Evolutionary conservation across 2,329 filamentous ascomycete genomes (phyloP), one percentile per base, ranked within the genome.

Genomic region (Cadophora sp.): DNA sequence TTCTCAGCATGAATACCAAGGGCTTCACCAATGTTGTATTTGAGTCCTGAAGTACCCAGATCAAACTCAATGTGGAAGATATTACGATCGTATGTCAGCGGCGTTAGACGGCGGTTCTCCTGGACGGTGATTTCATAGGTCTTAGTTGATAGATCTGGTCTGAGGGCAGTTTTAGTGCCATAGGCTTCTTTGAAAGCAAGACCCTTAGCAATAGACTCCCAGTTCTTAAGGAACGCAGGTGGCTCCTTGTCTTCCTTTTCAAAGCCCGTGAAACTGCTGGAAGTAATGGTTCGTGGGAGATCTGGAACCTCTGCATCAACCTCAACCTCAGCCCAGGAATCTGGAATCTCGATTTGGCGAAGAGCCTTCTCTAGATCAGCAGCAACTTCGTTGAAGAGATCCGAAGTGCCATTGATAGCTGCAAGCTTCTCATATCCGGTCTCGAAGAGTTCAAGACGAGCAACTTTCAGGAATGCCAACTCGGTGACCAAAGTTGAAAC

Each of bases 21-120:
- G 56, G 96, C 96, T 82, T 99, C 96, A 66, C 96, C 96, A 75
- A 99, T 98, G 78, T 97, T 93, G 82, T 99, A 99, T 50, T 88
- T 97, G 71, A 99, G 88, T 47, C 94, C 95, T 41, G 95, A 97
- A 75, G 90, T 82, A 68, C 95, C 95, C 27, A 99, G 88, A 77
- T 98, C 96, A 76, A 99, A 99, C 81, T 99, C 96, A 70, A 99
- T 98, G 83, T 99, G 96, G 90, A 99, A 99, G 80, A 99, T 98
- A 85, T 99, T 97, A 74, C 96, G 93, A 80, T 98, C 94, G 78
- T 99, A 99, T 39, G 89, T 91, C 27, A 81, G 76, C 3, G 96
- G 96, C 0, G 96, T 99, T 64, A 99, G 87, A 71, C 96, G 89
- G 69, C 96, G 92, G 82, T 97, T 97, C 83, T 98, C 96, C 83